Evolutionary conservation across 1,284 basidiomycete genomes (phyloP).

Genomic region (Agroathelia rolfsii): DNA sequence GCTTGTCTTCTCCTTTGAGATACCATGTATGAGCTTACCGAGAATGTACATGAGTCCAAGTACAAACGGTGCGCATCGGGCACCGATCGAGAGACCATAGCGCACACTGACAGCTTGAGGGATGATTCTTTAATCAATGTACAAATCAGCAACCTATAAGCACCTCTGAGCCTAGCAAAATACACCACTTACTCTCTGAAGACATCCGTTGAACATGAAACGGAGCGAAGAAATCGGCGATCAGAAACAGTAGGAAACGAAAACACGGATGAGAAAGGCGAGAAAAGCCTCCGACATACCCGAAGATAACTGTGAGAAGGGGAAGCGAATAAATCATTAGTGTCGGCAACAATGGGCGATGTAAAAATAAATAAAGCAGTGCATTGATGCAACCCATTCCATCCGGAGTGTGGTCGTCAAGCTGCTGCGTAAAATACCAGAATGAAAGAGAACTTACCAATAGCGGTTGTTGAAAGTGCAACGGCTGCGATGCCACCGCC

Average conservation of each 20-base stretch:
- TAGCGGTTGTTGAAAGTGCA: conserved; percentile 74
- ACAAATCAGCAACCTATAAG: too few species aligned
- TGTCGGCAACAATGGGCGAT: too few species aligned
- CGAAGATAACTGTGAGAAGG: conserved; percentile 58
- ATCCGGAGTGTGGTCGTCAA: too few species aligned
- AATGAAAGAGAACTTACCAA: conserved; percentile 42
- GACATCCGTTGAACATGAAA: too few species aligned
- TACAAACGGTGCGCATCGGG: conserved; percentile 78
- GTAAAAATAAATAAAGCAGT: too few species aligned
- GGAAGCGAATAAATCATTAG: too few species aligned
- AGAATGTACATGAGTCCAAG: conserved; percentile 74
- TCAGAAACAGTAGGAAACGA: too few species aligned
- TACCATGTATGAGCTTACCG: conserved; percentile 26
- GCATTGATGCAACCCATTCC: too few species aligned
- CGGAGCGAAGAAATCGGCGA: background rate
- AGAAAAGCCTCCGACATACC: conserved; percentile 46
- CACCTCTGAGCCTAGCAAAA: too few species aligned
- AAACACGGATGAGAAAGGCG: background rate
- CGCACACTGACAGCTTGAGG: conserved; percentile 83
- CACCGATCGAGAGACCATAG: conserved; percentile 85
- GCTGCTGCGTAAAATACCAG: conserved; percentile 3
- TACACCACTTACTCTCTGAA: too few species aligned
- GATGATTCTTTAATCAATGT: conserved; percentile 57
- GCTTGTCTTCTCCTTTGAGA: background rate
- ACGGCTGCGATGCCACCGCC: conserved; percentile 83